phyloP scores from a whole-genome alignment of 176 grass and related monocot species.

The Elymus sibiricus region DNA sequence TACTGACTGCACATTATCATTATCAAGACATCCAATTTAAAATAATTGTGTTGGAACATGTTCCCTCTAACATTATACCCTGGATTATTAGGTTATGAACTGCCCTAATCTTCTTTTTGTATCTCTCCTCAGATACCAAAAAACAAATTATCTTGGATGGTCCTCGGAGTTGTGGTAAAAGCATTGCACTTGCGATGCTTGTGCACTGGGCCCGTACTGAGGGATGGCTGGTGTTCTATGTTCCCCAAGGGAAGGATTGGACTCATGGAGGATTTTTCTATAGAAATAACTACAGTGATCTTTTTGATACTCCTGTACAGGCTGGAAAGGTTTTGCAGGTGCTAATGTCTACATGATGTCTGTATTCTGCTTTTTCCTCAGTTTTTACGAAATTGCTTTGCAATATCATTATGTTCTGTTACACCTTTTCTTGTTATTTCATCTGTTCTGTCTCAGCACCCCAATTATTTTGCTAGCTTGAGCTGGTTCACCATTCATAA shows the following conservation, averaged over 20 bases:
- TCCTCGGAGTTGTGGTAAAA: slow-evolving; percentile 85
- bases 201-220: slow-evolving; percentile 95
- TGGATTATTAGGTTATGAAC: background rate
- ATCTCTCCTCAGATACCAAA: slow-evolving; percentile 49
- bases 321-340: slow-evolving; percentile 77
- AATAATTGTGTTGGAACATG: background rate
- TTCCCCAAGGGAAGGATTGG: slow-evolving; percentile 88
- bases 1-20: background rate
- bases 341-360: slow-evolving; percentile 7
- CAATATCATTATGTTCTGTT: background rate
- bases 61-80: background rate
- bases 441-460: background rate
- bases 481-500: background rate
- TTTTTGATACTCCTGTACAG: slow-evolving; percentile 85
- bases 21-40: background rate
- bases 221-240: slow-evolving; percentile 98
- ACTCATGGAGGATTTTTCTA: slow-evolving; percentile 95
- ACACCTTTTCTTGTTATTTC: background rate
- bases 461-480: background rate
- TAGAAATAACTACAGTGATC: slow-evolving; percentile 61
- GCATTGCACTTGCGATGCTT: slow-evolving; percentile 92
- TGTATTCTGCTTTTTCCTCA: slow-evolving; percentile 2
- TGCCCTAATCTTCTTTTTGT: slow-evolving; percentile 1
- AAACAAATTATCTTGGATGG: slow-evolving; percentile 95
- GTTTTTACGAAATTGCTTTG: slow-evolving; percentile 14